Base-by-base conservation (phyloP, 1,139 yeast genomes). In the Ogataea hybrid region DNA sequence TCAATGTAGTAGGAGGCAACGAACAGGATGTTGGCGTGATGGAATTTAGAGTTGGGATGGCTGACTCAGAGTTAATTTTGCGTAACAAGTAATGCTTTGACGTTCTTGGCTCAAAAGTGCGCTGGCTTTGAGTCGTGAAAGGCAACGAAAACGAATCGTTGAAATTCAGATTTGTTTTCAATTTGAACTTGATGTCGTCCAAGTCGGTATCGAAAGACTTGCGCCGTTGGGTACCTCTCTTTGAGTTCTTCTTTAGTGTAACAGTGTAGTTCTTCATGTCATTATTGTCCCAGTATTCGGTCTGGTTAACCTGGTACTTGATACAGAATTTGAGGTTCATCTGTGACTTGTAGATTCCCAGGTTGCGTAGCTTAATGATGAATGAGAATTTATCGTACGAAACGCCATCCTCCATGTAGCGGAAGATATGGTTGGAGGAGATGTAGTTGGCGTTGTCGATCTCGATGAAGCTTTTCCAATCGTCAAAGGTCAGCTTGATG, bases 281-380 rank as follows among this genome's bases (percentile, higher is more conserved):
- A 62, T 88, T 87, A 65, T 84, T 87, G 63, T 87, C 96, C 95
- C 96, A 88, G 58, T 60, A 76, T 50, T 79, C 86, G 9, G 56
- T 49, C 28, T 70, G 69, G 30, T 68, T 66, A 29, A 75, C 67
- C 40, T 60, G 61, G 61, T 79, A 87, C 43, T 77, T 73, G 36
- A 86, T 72, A 58, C 95, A 86, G 54, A 86, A 71, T 51, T 61
- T 63, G 44, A 62, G 58, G 46, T 62, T 61, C 43, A 65, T 54
- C 48, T 53, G 34, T 46, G 61, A 44, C 54, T 61, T 32, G 67
- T 62, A 46, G 61, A 54, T 43, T 57, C 67, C 42, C 17, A 60
- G 39, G 27, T 49, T 32, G 37, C 56, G 54, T 30, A 74, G 57
- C 36, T 68, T 65, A 47, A 74, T 63, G 39, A 65, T 65, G 54